phyloP scores from a whole-genome alignment of 2,329 filamentous ascomycete species.

The Talaromyces piceae region DNA sequence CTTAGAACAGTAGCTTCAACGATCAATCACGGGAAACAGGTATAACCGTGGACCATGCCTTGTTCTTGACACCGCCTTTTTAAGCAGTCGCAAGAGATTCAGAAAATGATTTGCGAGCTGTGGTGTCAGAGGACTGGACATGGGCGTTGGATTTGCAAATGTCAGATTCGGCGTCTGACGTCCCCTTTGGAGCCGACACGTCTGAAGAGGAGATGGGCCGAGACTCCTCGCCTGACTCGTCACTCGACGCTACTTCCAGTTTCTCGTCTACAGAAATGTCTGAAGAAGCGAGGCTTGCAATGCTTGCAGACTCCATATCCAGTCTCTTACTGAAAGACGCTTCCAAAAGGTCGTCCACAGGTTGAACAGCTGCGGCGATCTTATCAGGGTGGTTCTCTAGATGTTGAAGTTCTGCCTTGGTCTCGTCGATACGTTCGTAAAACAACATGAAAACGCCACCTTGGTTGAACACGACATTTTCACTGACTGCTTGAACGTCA shows the following conservation, averaged over 20 bases:
- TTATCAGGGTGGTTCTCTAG: not conserved
- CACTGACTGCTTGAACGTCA: slow-evolving; percentile 65
- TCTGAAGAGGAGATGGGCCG: not conserved
- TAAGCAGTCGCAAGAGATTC: not conserved
- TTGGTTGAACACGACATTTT: slow-evolving; percentile 65
- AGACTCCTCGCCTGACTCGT: not conserved
- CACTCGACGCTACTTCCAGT: not conserved
- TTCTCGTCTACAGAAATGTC: not conserved
- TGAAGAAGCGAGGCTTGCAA: not conserved
- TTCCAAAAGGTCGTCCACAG: not conserved
- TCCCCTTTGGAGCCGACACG: not conserved
- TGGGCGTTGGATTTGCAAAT: slow-evolving; percentile 1
- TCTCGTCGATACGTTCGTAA: slow-evolving; percentile 65
- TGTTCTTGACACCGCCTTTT: not conserved
- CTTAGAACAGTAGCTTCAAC: not conserved
- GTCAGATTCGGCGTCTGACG: not conserved
- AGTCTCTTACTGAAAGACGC: not conserved
- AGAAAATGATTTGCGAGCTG: not conserved
- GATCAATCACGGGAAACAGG: not conserved
- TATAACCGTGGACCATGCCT: too few relatives aligned
- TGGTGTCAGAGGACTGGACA: not conserved
- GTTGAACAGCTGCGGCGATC: not conserved
- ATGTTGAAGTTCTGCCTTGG: not conserved
- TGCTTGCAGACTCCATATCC: not conserved
- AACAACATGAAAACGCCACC: slow-evolving; percentile 95